Base-by-base conservation (phyloP, 2,329 filamentous ascomycete genomes). In the Stachybotrys chartarum region DNA sequence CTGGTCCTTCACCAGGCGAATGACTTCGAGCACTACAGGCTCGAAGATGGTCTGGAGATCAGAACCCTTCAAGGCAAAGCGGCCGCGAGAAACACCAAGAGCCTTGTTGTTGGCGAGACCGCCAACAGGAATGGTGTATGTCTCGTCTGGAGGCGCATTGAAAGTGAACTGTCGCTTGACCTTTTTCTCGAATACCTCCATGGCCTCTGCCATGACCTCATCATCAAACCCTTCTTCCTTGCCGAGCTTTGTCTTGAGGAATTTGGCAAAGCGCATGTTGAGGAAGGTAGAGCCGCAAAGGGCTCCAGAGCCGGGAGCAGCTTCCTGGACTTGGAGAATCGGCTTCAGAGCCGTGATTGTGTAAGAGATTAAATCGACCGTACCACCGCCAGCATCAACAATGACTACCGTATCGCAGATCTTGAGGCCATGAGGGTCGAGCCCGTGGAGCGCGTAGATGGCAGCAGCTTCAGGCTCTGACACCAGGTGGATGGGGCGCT, bases 311-410 rank as follows among this genome's bases (percentile, higher is more conserved):
- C 76, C 76, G 7, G 71, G 69, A 5, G 72, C 71, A 7, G 74
- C 74, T 61, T 80, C 77, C 45, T 71, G 61, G 7, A 80, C 70
- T 57, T 75, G 68, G 3, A 79, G 67, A 18, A 73, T 64, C 1
- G 77, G 78, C 52, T 72, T 67, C 5, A 78, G 63, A 1, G 65
- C 65, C 3, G 64, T 71, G 55, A 80, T 72, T 31, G 72, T 75
- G 58, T 80, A 80, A 4, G 75, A 77, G 57, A 80, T 78, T 14
- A 80, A 63, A 63, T 81, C 78, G 3, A 77, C 77, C 5, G 76
- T 79, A 51, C 77, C 78, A 44, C 78, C 78, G 5, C 78, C 78
- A 18, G 77, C 77, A 59, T 81, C 78, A 10, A 78, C 75, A n/a
- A 80, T 70, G 14, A 80, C 72, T 32, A 81, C 72, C 2, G 74